A percentile compares a stretch with the other conserved stretches of the same genome.
These are phyloP conservation scores for Pyronema omphalodes DNA, from an alignment of 495 filamentous ascomycete species.

Conservation along the genomic window DNA sequence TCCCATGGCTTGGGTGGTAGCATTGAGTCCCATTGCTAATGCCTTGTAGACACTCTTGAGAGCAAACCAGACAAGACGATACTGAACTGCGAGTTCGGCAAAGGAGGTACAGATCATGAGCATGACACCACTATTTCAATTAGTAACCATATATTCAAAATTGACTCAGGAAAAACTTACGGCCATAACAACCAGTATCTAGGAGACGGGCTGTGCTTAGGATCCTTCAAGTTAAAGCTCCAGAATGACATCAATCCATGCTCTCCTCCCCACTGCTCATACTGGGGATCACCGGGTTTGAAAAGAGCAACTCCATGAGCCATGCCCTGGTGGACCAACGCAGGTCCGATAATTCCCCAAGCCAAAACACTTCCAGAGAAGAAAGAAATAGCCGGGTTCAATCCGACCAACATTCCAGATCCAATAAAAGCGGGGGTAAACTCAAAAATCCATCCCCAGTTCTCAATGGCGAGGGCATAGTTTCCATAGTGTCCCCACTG, in stretches of 20 bases:
- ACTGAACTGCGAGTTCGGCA: constrained; percentile 42
- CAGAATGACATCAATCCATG: constrained; percentile 29
- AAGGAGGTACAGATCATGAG: constrained; percentile 44
- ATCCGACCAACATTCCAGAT: constrained; percentile 44
- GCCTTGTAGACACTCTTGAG: constrained; percentile 34
- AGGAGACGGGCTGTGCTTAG: constrained; percentile 34
- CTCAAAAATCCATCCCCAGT: constrained; percentile 48
- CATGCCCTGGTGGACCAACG: constrained; percentile 38
- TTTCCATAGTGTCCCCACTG: constrained; percentile 38
- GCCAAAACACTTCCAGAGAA: constrained; percentile 40
- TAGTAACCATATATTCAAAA: no score
- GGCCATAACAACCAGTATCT: constrained; percentile 53
- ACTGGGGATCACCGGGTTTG: constrained; percentile 30
- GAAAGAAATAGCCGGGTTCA: constrained; percentile 46
- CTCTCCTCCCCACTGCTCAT: constrained; percentile 24
- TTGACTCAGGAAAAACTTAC: constrained; percentile 1
- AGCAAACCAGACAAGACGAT: constrained; percentile 38
- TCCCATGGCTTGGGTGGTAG: constrained; percentile 25
- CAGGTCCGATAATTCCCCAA: constrained; percentile 48
- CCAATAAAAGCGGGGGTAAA: constrained; percentile 52
- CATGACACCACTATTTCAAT: constrained; percentile 32
- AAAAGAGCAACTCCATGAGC: constrained; percentile 27
- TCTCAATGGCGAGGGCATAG: constrained; percentile 39
- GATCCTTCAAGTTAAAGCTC: constrained; percentile 31
- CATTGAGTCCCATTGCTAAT: constrained; percentile 29